A percentile compares a stretch with the other conserved stretches of the same genome.
phyloP scores from a whole-genome alignment of 2,329 filamentous ascomycete species.

The Phaeoacremonium minimum region DNA sequence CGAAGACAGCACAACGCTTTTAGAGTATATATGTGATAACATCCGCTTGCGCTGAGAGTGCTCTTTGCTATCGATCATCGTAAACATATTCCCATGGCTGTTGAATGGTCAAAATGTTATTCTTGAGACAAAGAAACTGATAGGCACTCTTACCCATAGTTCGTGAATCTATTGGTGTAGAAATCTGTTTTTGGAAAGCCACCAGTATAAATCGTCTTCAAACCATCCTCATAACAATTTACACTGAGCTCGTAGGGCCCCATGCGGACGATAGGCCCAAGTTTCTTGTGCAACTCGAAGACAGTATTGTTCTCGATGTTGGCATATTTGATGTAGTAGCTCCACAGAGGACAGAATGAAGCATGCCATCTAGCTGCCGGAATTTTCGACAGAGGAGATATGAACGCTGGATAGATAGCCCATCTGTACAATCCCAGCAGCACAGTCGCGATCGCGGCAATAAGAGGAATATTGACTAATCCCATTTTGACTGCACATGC shows the following conservation, averaged over 20 bases:
- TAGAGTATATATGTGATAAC: background rate
- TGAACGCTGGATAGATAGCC: constrained; percentile 38
- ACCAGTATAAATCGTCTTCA: constrained; percentile 66
- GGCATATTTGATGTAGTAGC: constrained; percentile 58
- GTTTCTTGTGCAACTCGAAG: constrained; percentile 51
- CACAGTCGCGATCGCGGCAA: background rate
- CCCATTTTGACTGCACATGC: too few relatives aligned
- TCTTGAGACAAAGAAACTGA: too few relatives aligned
- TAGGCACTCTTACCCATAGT: background rate
- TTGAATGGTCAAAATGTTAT: too few relatives aligned
- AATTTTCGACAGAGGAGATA: constrained; percentile 62
- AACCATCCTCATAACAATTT: constrained; percentile 56
- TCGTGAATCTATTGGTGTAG: constrained; percentile 45
- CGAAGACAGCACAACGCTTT: background rate
- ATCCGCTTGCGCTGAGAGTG: background rate
- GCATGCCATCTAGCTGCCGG: constrained; percentile 67
- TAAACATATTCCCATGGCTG: background rate
- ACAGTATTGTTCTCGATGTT: constrained; percentile 60
- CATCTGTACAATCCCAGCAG: constrained; percentile 17
- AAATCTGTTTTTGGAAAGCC: constrained; percentile 72
- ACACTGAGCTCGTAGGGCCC: constrained; percentile 65
- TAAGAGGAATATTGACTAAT: background rate
- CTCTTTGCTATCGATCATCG: background rate
- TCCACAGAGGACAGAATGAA: constrained; percentile 62
- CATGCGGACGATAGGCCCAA: constrained; percentile 60